Conservation (phyloP, 108 stramenopile genomes). For the Pelagomonas calceolata region DNA sequence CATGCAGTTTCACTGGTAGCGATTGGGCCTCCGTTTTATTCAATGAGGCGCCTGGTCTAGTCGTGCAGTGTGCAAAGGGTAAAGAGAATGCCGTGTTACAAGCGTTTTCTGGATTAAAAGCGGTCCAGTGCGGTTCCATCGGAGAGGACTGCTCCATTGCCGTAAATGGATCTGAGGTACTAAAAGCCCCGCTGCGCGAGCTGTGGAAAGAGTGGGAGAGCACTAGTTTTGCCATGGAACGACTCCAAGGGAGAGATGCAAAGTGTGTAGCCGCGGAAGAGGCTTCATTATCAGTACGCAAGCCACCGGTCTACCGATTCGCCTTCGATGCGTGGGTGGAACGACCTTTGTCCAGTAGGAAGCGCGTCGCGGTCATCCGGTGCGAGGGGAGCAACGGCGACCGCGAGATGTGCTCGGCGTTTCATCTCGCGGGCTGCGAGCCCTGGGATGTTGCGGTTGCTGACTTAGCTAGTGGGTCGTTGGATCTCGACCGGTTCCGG, state of each 20-base stretch:
- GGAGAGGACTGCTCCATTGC: slow-evolving; percentile 50
- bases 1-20: slow-evolving; percentile 3
- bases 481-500: slow-evolving; percentile 72
- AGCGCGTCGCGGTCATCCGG: slow-evolving; percentile 71
- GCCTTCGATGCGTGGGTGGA: slow-evolving; percentile 47
- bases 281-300: slow-evolving; percentile 59
- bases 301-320: slow-evolving; percentile 71
- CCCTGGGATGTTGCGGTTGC: slow-evolving; percentile 90
- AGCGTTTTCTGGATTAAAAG: slow-evolving; percentile 51
- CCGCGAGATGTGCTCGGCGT: slow-evolving; percentile 93
- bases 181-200: slow-evolving; percentile 32
- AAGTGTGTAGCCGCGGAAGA: slow-evolving; percentile 82
- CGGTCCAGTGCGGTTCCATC: slow-evolving; percentile 57
- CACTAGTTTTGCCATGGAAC: slow-evolving; percentile 89
- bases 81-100: slow-evolving; percentile 50
- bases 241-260: slow-evolving; percentile 75
- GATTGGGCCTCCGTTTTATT: slow-evolving; percentile 53
- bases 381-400: slow-evolving; percentile 99
- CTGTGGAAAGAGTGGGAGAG: slow-evolving; percentile 94
- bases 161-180: slow-evolving; percentile 31
- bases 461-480: slow-evolving; percentile 61
- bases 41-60: slow-evolving; percentile 89
- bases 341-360: not conserved
- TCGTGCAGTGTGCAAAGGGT: slow-evolving; percentile 64
- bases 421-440: slow-evolving; percentile 86